Conservation (phyloP, 2,329 filamentous ascomycete species). For the Botrytis fabae region DNA sequence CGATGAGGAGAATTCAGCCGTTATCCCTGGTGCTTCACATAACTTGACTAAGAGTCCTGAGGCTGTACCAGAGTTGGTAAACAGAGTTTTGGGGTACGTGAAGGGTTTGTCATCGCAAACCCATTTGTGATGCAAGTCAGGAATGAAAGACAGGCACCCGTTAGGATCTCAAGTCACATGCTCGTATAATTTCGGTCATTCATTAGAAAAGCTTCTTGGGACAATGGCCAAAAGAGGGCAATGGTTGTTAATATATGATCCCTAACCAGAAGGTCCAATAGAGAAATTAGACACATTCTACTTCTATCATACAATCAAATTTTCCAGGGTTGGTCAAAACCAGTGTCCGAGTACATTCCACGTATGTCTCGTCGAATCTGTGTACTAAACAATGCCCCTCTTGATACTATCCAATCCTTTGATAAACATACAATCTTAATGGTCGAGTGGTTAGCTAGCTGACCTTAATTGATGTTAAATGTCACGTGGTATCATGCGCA, state of each 20-base stretch:
- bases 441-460: neutral
- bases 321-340: neutral
- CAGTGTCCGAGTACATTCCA: neutral
- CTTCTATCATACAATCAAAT: neutral
- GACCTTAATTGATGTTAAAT: neutral
- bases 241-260: neutral
- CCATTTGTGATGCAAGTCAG: constrained; percentile 1
- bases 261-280: no score
- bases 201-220: neutral
- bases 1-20: constrained; percentile 50
- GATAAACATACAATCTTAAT: neutral
- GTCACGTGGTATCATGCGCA: neutral
- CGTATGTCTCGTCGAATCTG: neutral
- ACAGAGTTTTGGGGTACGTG: constrained; percentile 53
- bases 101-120: constrained; percentile 27
- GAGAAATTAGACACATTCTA: neutral
- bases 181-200: no score
- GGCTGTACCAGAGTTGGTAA: constrained; percentile 51
- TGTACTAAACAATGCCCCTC: no score
- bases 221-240: neutral
- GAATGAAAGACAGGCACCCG: no score
- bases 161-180: neutral
- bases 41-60: constrained; percentile 50
- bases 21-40: constrained; percentile 52
- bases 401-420: neutral